Evolutionary conservation across 225 moss, liverwort and hornwort genomes (phyloP).

Genomic region (Pseudisothecium myosuroides): DNA sequence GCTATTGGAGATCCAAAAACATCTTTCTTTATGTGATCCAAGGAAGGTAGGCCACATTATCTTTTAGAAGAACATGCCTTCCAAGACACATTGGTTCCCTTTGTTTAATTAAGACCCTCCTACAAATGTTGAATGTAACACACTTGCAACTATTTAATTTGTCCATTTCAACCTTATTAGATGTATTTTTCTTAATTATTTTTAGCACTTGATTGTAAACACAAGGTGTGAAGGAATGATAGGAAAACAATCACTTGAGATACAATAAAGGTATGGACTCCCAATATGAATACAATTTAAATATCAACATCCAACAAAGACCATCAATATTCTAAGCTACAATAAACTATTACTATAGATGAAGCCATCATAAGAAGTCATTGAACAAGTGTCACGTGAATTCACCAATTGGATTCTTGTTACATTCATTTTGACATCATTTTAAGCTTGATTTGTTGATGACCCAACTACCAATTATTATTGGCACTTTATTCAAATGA

Average conservation of each 20-base stretch:
- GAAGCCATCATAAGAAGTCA: not conserved
- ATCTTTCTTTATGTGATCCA: not conserved
- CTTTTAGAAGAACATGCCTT: not conserved
- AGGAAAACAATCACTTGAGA: not conserved
- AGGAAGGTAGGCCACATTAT: not conserved
- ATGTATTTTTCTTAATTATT: not conserved
- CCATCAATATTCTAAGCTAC: not conserved
- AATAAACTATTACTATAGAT: not conserved
- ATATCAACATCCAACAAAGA: not conserved
- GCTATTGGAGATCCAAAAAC: not conserved
- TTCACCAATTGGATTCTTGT: not conserved
- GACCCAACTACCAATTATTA: not conserved
- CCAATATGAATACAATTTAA: not conserved
- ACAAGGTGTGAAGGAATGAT: not conserved
- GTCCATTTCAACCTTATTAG: not conserved
- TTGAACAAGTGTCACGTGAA: not conserved
- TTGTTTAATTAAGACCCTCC: rapidly evolving
- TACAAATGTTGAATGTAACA: not conserved
- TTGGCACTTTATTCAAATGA: not conserved
- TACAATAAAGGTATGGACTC: not conserved
- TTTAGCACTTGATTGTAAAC: not conserved
- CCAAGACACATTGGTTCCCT: not conserved
- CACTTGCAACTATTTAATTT: rapidly evolving
- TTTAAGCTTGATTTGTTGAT: not conserved
- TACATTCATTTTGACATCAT: not conserved